phyloP scores from a whole-genome alignment of 495 filamentous ascomycete genomes.

The Sordaria brevicollis region DNA sequence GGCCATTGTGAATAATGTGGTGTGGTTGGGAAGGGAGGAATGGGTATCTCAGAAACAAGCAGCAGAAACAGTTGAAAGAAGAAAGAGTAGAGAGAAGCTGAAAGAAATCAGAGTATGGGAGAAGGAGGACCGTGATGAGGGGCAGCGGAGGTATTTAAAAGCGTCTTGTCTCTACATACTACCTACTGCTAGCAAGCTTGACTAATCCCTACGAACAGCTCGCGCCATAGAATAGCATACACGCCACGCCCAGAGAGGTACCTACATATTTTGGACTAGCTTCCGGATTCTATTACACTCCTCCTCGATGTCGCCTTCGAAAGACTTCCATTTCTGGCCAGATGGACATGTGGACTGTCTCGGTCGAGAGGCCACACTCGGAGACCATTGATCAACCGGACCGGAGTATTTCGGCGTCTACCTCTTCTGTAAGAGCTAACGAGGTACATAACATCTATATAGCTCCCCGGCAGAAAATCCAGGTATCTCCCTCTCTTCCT shows the following conservation, averaged over 20 bases:
- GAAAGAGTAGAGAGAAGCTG: not conserved
- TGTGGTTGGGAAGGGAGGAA: not conserved
- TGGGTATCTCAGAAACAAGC: conserved; percentile 2
- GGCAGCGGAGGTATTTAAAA: conserved; percentile 9
- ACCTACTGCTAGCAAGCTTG: not conserved
- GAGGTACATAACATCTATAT: not conserved
- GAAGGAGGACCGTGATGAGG: conserved; percentile 2
- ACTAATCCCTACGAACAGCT: not conserved
- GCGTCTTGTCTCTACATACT: not conserved
- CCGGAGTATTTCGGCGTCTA: not conserved
- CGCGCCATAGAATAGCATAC: not conserved
- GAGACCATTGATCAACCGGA: not conserved
- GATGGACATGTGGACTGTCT: not conserved
- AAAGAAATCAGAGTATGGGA: not conserved
- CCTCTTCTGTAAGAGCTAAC: not conserved
- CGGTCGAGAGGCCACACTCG: not conserved
- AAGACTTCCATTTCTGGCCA: not conserved
- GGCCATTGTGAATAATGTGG: conserved; percentile 37
- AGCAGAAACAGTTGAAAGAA: not conserved
- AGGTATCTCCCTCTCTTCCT: not conserved
- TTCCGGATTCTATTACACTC: not conserved
- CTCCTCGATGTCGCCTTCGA: not conserved
- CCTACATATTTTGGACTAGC: not conserved
- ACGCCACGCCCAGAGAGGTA: not conserved
- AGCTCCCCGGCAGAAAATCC: not conserved